These are phyloP conservation scores for Plasmodium inui DNA, from an alignment of 169 alveolate genomes.

Conservation along the genomic window DNA sequence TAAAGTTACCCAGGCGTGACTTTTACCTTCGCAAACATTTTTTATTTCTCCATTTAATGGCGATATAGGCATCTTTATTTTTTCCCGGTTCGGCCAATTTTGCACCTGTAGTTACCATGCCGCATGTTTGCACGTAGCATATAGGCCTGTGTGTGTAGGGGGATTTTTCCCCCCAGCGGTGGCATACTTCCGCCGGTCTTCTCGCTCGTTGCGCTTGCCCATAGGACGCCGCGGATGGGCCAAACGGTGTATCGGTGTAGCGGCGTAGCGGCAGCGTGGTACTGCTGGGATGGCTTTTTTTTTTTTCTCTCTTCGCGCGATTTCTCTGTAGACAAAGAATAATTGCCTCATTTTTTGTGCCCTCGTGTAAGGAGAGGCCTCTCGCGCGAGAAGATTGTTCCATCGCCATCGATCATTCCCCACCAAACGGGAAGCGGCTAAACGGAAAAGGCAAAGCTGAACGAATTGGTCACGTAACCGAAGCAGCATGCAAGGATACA, in stretches of 20 bases:
- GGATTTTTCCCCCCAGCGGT: neutral
- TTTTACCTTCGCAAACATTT: neutral
- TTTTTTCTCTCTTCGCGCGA: neutral
- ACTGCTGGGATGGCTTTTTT: neutral
- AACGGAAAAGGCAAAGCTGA: neutral
- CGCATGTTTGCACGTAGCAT: neutral
- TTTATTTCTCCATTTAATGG: neutral
- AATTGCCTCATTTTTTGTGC: neutral
- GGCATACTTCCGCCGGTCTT: neutral
- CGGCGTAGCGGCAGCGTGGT: neutral
- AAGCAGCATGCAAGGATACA: neutral
- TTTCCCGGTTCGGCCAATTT: neutral
- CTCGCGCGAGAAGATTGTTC: neutral
- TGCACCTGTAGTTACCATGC: too few species aligned
- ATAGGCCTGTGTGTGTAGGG: neutral
- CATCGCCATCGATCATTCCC: neutral
- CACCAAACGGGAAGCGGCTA: neutral
- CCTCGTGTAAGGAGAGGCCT: neutral
- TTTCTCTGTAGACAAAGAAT: neutral
- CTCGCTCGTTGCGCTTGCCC: neutral
- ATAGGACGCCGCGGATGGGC: neutral
- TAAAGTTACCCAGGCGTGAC: neutral
- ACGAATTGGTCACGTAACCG: too few species aligned
- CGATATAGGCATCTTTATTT: neutral
- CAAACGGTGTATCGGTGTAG: too few species aligned